Base-by-base conservation (phyloP, 2,329 filamentous ascomycete genomes). In the Bipolaris sorokiniana region DNA sequence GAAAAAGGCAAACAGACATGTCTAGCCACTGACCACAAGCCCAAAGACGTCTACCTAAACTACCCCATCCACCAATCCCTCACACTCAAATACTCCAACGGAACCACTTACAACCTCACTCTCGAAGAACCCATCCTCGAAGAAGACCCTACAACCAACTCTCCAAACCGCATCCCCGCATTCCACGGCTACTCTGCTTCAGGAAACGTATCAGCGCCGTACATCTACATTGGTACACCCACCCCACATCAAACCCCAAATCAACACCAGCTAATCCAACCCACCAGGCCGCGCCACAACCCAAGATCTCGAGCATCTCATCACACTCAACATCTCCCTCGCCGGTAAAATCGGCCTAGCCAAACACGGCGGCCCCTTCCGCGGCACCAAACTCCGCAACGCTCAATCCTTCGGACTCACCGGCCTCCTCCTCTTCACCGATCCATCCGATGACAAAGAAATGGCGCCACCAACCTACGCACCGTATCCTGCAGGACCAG, bases 171-270 rank as follows among this genome's bases (percentile, higher is more conserved):
- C 2, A 70, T 79, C n/a, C 77, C 79, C 1, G 78, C 76, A 6
- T 82, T 82, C 57, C 78, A 82, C 59, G 80, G 79, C 11, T 81
- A 81, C 56, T 81, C 78, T 1, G 73, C 72, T 23, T 77, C 70
- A 31, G 80, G 80, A 4, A 75, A 79, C 58, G 80, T 75, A 11
- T 74, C 72, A 28, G 80, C 78, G 4, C 77, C 80, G 63, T 81
- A 78, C 54, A 77, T 80, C 36, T 81, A 80, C 57, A 78, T 81
- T 18, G 78, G 79, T 66, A 50, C 18, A 56, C 46, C 15, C 26
- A 31, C 16, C n/a, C 34, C 26, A n/a, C n/a, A n/a, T n/a, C n/a
- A 41, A 7, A 3, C 7, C n/a, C 10, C 18, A n/a, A 18, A 9
- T 28, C 4, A 50, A 16, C 6, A 4, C 42, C 23, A 54, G 10